phyloP scores from a whole-genome alignment of 352 stramenopile species.

The Phytopythium kandeliae region DNA sequence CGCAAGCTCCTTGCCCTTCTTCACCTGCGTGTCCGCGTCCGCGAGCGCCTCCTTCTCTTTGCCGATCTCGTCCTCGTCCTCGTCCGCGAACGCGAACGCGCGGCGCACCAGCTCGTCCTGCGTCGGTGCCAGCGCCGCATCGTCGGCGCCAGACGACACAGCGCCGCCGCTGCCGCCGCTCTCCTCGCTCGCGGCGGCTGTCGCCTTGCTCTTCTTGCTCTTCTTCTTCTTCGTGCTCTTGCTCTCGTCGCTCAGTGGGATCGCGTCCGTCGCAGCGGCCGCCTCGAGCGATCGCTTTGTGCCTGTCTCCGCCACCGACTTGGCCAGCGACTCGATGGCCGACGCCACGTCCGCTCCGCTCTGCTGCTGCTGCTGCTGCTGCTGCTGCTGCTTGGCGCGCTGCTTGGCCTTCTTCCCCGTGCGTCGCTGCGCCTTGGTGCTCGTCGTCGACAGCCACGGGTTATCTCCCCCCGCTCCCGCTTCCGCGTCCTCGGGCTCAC shows the following conservation, averaged over 20 bases:
- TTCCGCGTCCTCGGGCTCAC: conserved; percentile 10
- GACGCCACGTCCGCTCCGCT: conserved; percentile 32
- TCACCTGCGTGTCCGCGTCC: conserved; percentile 51
- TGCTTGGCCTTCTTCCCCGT: conserved; percentile 64
- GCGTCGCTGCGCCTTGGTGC: conserved; percentile 57
- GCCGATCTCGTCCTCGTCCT: conserved; percentile 92
- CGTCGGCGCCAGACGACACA: neutral
- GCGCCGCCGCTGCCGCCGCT: conserved; percentile 27
- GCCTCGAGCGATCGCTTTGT: conserved; percentile 53
- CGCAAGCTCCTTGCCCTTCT: conserved; percentile 73
- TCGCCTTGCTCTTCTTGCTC: conserved; percentile 28
- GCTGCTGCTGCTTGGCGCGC: too few species aligned
- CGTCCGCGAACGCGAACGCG: conserved; percentile 93
- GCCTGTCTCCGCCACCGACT: conserved; percentile 31
- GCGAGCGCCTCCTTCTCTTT: conserved; percentile 88
- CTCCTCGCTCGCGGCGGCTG: conserved; percentile 4
- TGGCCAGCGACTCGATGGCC: conserved; percentile 55
- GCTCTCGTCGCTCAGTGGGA: conserved; percentile 8
- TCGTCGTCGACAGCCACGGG: conserved; percentile 48
- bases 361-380: conserved; percentile 21
- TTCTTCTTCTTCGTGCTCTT: conserved; percentile 32
- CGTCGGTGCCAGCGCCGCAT: conserved; percentile 41
- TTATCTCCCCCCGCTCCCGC: conserved; percentile 45
- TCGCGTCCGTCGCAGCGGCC: conserved; percentile 5
- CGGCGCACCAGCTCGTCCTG: conserved; percentile 91